phyloP scores from a whole-genome alignment of 2,329 filamentous ascomycete genomes.

The Neonectria ditissima region DNA sequence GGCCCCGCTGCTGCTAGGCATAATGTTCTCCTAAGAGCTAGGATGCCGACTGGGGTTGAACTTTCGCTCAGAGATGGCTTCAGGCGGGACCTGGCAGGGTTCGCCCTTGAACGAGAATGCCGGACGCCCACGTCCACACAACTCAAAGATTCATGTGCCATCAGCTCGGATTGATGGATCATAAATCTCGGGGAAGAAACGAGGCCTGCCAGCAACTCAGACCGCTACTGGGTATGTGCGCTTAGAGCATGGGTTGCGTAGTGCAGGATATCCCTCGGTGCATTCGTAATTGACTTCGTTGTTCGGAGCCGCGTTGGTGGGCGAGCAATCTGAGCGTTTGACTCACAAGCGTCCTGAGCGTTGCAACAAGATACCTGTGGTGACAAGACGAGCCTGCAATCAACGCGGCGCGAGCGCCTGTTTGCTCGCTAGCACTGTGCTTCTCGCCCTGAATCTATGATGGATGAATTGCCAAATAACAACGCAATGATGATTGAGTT shows the following conservation, averaged over 20 bases:
- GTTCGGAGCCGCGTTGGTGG: background rate
- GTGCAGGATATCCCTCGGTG: background rate
- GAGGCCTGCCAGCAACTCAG: background rate
- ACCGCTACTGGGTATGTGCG: background rate
- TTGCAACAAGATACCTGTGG: background rate
- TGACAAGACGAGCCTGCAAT: background rate
- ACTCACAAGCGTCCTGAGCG: background rate
- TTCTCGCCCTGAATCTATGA: background rate
- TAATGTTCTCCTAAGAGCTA: slow-evolving; percentile 24
- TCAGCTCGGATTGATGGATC: background rate
- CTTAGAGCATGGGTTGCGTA: background rate
- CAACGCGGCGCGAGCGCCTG: background rate
- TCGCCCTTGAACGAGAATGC: slow-evolving; percentile 31
- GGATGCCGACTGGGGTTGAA: slow-evolving; percentile 33
- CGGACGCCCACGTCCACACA: slow-evolving; percentile 17
- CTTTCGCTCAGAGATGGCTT: slow-evolving; percentile 35
- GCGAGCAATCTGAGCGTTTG: background rate
- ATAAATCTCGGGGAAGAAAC: background rate
- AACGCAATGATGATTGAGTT: background rate
- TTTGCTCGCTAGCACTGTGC: background rate
- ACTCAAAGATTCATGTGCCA: slow-evolving; percentile 11
- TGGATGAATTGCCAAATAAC: background rate
- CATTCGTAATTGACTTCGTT: background rate
- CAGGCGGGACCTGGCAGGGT: slow-evolving; percentile 34
- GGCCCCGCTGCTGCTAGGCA: slow-evolving; percentile 6